These are phyloP conservation scores for Calendula officinalis DNA, from an alignment of 129 eudicot genomes.

Conservation along the genomic window DNA sequence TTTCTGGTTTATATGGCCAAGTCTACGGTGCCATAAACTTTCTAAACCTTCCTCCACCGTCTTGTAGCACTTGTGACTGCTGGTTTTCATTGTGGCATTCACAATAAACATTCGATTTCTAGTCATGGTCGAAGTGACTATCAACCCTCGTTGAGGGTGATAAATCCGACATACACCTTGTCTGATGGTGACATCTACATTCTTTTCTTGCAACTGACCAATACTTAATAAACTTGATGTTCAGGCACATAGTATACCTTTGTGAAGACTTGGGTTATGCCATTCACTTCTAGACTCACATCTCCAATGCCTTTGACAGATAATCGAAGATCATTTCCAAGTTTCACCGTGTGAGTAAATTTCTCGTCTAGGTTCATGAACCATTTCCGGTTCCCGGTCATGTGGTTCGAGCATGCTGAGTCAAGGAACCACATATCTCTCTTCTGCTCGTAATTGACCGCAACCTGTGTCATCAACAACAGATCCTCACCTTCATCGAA, in stretches of 20 bases:
- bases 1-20: background rate
- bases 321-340: too few species aligned
- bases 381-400: too few species aligned
- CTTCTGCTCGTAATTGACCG: too few species aligned
- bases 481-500: background rate
- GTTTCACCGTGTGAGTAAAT: too few species aligned
- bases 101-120: constrained; percentile 4
- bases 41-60: background rate
- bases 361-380: too few species aligned
- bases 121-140: background rate
- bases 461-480: background rate
- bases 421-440: too few species aligned
- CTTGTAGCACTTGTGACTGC: background rate
- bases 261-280: background rate
- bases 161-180: background rate
- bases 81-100: background rate
- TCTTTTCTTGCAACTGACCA: constrained; percentile 1
- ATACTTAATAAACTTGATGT: background rate
- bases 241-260: background rate
- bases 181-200: background rate
- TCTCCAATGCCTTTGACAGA: background rate
- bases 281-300: background rate
- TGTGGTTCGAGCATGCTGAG: too few species aligned
- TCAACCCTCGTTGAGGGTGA: constrained; percentile 1
- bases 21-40: background rate